Percentiles rank a stretch among this genome's conserved stretches.
Evolutionary conservation across 768 basidiomycete species (phyloP).

Genomic region (Mycena metata): DNA sequence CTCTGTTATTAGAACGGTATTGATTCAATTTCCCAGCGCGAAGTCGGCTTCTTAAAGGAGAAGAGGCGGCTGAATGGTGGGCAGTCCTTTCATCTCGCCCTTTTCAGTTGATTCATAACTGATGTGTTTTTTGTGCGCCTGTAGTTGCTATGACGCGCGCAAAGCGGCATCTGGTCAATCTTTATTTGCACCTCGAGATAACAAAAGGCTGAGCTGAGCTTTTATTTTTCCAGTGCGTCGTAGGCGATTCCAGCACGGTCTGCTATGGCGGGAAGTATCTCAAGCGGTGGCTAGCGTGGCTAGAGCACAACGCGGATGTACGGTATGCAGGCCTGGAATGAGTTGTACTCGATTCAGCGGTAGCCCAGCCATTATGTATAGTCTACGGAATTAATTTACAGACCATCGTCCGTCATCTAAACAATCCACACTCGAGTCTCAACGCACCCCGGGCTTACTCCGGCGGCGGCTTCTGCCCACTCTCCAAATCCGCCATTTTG

Average conservation of each 20-base stretch:
- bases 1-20: too few species aligned
- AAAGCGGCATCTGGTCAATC: constrained; percentile 85
- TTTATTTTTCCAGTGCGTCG: constrained; percentile 78
- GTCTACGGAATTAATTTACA: constrained; percentile 34
- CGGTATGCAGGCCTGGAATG: constrained; percentile 80
- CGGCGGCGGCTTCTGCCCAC: constrained; percentile 50
- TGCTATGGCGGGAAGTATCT: constrained; percentile 86
- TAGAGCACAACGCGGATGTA: constrained; percentile 92
- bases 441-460: constrained; percentile 5
- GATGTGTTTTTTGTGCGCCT: neutral
- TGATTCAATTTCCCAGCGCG: constrained; percentile 62
- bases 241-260: constrained; percentile 95
- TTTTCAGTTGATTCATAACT: constrained; percentile 12
- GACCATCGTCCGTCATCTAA: constrained; percentile 1
- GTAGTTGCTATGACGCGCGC: constrained; percentile 94
- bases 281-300: constrained; percentile 91
- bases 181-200: constrained; percentile 13
- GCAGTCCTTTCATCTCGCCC: constrained; percentile 38
- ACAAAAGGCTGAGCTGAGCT: constrained; percentile 7
- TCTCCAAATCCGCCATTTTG: constrained; percentile 74
- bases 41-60: constrained; percentile 96
- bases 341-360: neutral
- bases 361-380: constrained; percentile 19
- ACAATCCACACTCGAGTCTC: neutral
- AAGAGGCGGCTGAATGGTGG: constrained; percentile 90